Conservation (phyloP, 352 stramenopile genomes). For the Globisporangium nunn region DNA sequence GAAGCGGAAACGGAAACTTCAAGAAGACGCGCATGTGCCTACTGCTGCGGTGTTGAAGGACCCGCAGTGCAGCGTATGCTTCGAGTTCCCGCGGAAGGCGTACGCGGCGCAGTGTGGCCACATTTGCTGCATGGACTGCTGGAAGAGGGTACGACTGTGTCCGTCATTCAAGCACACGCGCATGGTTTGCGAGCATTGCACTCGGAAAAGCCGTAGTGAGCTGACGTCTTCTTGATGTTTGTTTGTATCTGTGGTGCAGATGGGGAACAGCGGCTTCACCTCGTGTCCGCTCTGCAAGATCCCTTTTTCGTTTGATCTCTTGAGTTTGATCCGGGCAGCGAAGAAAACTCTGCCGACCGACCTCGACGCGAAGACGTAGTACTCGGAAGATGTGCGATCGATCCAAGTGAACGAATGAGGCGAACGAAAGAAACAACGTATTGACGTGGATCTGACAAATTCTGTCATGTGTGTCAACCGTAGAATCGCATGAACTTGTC, state of each 20-base stretch:
- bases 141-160: slow-evolving; percentile 60
- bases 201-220: background rate
- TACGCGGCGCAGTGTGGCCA: slow-evolving; percentile 75
- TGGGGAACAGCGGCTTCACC: slow-evolving; percentile 68
- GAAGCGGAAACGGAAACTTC: slow-evolving; percentile 44
- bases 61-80: slow-evolving; percentile 81
- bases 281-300: slow-evolving; percentile 75
- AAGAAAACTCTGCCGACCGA: slow-evolving; percentile 17
- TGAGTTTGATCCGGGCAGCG: slow-evolving; percentile 67
- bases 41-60: slow-evolving; percentile 58
- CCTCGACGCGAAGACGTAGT: background rate
- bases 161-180: background rate
- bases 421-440: too few relatives aligned
- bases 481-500: too few relatives aligned
- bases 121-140: slow-evolving; percentile 78
- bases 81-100: slow-evolving; percentile 71
- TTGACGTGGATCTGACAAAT: too few relatives aligned
- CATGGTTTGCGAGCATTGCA: background rate
- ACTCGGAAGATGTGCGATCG: background rate
- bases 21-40: slow-evolving; percentile 13
- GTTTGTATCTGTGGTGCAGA: slow-evolving; percentile 17
- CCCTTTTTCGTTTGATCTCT: slow-evolving; percentile 54
- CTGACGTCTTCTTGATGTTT: slow-evolving; percentile 8
- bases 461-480: too few relatives aligned
- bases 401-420: too few relatives aligned